These are phyloP conservation scores for Mentha longifolia DNA, from an alignment of 257 asterid species.

Conservation along the genomic window DNA sequence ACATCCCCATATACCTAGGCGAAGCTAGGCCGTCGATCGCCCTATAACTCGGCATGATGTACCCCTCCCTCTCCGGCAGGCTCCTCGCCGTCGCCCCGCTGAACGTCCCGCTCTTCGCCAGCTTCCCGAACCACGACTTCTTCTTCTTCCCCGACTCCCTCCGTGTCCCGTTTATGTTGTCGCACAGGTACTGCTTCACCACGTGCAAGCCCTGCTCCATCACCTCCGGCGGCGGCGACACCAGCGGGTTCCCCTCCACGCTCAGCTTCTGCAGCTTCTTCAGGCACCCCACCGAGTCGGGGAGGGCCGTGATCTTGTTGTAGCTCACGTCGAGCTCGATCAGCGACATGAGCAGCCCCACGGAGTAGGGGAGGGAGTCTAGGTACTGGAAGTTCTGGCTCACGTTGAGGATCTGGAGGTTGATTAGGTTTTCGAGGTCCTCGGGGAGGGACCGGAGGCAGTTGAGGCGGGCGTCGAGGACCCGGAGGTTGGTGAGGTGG, in stretches of 20 bases:
- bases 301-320: conserved; percentile 65
- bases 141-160: conserved; percentile 45
- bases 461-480: conserved; percentile 81
- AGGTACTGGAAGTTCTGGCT: conserved; percentile 91
- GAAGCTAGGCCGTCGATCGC: conserved; percentile 59
- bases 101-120: conserved; percentile 72
- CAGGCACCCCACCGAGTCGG: conserved; percentile 79
- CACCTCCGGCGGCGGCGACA: conserved; percentile 67
- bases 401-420: conserved; percentile 68
- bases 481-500: conserved; percentile 73
- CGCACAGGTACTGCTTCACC: conserved; percentile 66
- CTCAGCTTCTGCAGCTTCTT: conserved; percentile 71
- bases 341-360: conserved; percentile 81
- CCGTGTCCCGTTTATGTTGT: conserved; percentile 58
- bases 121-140: conserved; percentile 79
- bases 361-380: conserved; percentile 64
- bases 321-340: conserved; percentile 81
- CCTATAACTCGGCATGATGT: conserved; percentile 39
- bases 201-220: conserved; percentile 64
- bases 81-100: conserved; percentile 41
- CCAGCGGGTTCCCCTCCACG: conserved; percentile 81
- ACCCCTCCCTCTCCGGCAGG: conserved; percentile 32
- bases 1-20: conserved; percentile 67
- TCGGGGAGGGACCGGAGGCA: conserved; percentile 80
- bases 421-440: conserved; percentile 79